A percentile compares a stretch with the other conserved stretches of the same genome.
Evolutionary conservation across 164 flowering plant genomes (phyloP).

Genomic region (Houttuynia cordata): DNA sequence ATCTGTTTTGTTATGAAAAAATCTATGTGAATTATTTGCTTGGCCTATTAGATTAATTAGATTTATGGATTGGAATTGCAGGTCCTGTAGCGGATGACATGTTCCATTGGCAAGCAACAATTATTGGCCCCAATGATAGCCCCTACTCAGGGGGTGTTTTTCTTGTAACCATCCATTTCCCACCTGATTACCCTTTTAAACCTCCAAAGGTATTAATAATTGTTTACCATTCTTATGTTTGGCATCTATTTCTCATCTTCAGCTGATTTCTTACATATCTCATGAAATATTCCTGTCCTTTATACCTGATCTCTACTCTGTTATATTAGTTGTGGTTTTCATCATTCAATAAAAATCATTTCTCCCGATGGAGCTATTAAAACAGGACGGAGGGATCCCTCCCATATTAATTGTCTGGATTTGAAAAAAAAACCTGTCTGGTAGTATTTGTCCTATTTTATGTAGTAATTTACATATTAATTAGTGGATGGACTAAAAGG

Average conservation of each 20-base stretch:
- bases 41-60: neutral
- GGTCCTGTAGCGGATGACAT: conserved; percentile 70
- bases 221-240: neutral
- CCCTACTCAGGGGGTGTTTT: conserved; percentile 67
- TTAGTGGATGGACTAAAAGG: no score
- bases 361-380: no score
- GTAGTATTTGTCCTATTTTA: no score
- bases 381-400: no score
- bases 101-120: conserved; percentile 86
- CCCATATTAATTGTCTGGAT: no score
- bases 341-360: no score
- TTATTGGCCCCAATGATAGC: conserved; percentile 63
- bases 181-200: conserved; percentile 68
- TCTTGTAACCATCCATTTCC: conserved; percentile 55
- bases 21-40: neutral
- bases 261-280: neutral
- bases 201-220: conserved; percentile 48
- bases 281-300: neutral
- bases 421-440: no score
- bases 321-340: no score
- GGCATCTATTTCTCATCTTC: neutral
- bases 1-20: no score
- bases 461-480: no score
- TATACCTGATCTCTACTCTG: neutral
- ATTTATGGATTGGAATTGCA: conserved; percentile 11